A percentile compares a stretch with the other conserved stretches of the same genome.
Evolutionary conservation across 164 flowering plant species (phyloP).

Genomic region (Echeveria elegans): DNA sequence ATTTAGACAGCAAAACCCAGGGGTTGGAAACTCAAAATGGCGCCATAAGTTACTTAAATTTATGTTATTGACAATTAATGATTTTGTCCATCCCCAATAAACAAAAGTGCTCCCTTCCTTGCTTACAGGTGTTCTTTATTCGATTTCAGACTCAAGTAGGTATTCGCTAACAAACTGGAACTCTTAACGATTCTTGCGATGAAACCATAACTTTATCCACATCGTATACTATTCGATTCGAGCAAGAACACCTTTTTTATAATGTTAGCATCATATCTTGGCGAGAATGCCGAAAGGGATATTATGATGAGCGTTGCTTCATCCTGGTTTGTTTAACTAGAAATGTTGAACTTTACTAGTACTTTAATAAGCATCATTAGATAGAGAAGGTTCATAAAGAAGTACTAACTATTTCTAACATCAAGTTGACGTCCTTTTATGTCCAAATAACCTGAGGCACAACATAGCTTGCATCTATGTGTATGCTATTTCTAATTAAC

Average conservation of each 20-base stretch:
- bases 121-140: background rate
- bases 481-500: background rate
- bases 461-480: no score
- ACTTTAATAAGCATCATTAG: background rate
- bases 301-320: background rate
- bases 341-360: background rate
- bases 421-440: background rate
- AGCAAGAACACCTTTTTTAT: background rate
- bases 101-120: background rate
- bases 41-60: no score
- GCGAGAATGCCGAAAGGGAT: background rate
- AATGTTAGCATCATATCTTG: slow-evolving; percentile 2
- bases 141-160: background rate
- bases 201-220: background rate
- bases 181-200: background rate
- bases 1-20: no score
- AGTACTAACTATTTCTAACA: background rate
- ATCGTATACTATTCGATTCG: slow-evolving; percentile 1
- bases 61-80: background rate
- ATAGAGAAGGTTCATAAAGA: background rate
- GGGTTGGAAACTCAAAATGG: background rate
- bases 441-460: background rate
- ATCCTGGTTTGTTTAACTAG: background rate
- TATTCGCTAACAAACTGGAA: background rate
- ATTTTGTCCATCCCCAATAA: background rate